Percentiles rank a stretch among this genome's conserved stretches.
phyloP scores from a whole-genome alignment of 2,329 filamentous ascomycete species.

The Hypomyces rosellus region DNA sequence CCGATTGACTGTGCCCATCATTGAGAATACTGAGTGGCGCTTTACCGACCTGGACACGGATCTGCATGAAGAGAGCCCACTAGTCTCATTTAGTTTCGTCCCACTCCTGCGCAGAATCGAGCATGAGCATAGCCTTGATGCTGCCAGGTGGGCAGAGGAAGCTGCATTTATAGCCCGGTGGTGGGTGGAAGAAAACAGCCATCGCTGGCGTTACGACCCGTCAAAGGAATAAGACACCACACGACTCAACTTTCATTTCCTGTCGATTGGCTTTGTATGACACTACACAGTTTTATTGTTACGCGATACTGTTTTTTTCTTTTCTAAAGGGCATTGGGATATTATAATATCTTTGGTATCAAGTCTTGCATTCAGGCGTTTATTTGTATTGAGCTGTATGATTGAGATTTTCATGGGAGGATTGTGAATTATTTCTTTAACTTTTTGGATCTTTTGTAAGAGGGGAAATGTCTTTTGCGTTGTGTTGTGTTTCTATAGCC shows the following conservation, averaged over 20 bases:
- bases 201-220: constrained; percentile 17
- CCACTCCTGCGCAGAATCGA: constrained; percentile 13
- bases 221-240: background rate
- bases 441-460: background rate
- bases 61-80: constrained; percentile 14
- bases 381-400: constrained; percentile 3
- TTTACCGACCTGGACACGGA: constrained; percentile 18
- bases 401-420: constrained; percentile 11
- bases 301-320: background rate
- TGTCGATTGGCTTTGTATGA: constrained; percentile 1
- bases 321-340: constrained; percentile 4
- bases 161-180: constrained; percentile 17
- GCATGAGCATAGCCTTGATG: constrained; percentile 10
- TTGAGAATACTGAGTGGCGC: constrained; percentile 21
- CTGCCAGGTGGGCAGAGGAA: constrained; percentile 16
- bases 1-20: constrained; percentile 21
- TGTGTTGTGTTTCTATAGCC: background rate
- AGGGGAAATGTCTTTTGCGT: background rate
- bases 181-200: constrained; percentile 19
- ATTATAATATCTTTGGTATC: constrained; percentile 9
- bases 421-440: too few species aligned
- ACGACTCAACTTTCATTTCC: background rate
- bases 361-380: constrained; percentile 9
- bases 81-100: constrained; percentile 15
- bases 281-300: background rate